Evolutionary conservation across 2,329 filamentous ascomycete genomes (phyloP).

Genomic region (Paraphoma chrysanthemicola): DNA sequence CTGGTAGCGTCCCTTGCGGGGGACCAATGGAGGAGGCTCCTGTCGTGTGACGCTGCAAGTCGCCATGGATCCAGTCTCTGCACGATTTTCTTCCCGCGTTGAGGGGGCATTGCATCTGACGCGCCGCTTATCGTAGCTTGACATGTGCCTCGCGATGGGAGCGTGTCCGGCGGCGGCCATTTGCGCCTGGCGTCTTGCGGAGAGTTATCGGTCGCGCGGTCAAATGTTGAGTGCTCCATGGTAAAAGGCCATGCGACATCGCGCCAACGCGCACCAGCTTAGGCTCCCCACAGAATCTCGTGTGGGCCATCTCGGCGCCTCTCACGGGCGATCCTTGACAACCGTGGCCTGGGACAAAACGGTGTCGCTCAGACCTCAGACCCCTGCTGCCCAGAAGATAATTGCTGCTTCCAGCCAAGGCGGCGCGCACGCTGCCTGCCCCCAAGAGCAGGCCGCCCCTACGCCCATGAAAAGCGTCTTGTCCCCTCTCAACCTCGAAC

Average conservation of each 20-base stretch:
- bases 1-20: slow-evolving; percentile 7
- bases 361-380: not conserved
- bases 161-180: not conserved
- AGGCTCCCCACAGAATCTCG: slow-evolving; percentile 26
- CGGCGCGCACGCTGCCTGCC: slow-evolving; percentile 5
- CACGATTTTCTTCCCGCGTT: not conserved
- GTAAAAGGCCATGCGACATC: slow-evolving; percentile 14
- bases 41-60: slow-evolving; percentile 16
- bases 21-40: slow-evolving; percentile 15
- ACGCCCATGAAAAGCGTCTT: slow-evolving; percentile 13
- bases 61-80: slow-evolving; percentile 9
- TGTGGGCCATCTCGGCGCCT: slow-evolving; percentile 29
- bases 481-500: slow-evolving; percentile 5
- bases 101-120: not conserved
- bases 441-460: slow-evolving; percentile 5
- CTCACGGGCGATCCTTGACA: slow-evolving; percentile 9
- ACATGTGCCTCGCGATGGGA: not conserved
- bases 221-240: not conserved
- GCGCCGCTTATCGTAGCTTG: not conserved
- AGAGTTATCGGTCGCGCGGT: not conserved
- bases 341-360: slow-evolving; percentile 8
- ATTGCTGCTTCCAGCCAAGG: slow-evolving; percentile 19
- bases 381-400: not conserved
- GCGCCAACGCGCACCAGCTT: slow-evolving; percentile 14
- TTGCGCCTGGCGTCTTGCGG: not conserved